These are phyloP conservation scores for Aspergillus kassunensis DNA, from an alignment of 495 filamentous ascomycete genomes.

Conservation along the genomic window DNA sequence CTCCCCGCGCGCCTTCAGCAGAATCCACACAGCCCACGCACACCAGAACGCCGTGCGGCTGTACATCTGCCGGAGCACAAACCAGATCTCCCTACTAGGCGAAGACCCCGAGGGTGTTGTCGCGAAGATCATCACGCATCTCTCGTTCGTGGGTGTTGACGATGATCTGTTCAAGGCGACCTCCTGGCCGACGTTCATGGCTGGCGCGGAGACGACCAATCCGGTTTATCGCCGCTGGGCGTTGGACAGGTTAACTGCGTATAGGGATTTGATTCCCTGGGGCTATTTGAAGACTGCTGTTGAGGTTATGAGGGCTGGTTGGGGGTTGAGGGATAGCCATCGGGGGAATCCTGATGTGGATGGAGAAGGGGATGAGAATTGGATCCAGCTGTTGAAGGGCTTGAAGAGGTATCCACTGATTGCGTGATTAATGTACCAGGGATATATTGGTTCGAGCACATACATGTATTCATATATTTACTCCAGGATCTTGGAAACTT, in stretches of 20 bases:
- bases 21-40: neutral
- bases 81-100: neutral
- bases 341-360: no score
- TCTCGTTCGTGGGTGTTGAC: neutral
- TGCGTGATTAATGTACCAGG: no score
- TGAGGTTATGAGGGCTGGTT: conserved; percentile 7
- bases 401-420: conserved; percentile 4
- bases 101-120: conserved; percentile 1
- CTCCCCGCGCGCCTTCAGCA: neutral
- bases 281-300: conserved; percentile 6
- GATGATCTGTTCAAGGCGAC: conserved; percentile 5
- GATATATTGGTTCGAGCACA: no score
- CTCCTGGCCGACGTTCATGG: conserved; percentile 12
- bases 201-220: conserved; percentile 7
- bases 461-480: neutral
- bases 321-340: neutral
- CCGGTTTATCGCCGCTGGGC: conserved; percentile 1
- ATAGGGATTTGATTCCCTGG: conserved; percentile 8
- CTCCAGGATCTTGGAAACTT: no score
- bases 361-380: neutral
- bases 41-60: conserved; percentile 3
- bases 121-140: neutral
- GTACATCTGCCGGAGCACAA: neutral
- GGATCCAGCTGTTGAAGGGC: neutral
- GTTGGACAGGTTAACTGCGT: neutral